Percentiles rank a stretch among this genome's conserved stretches.
These are phyloP conservation scores for Tympanopsis confertula DNA, from an alignment of 2,329 filamentous ascomycete species.

Conservation along the genomic window DNA sequence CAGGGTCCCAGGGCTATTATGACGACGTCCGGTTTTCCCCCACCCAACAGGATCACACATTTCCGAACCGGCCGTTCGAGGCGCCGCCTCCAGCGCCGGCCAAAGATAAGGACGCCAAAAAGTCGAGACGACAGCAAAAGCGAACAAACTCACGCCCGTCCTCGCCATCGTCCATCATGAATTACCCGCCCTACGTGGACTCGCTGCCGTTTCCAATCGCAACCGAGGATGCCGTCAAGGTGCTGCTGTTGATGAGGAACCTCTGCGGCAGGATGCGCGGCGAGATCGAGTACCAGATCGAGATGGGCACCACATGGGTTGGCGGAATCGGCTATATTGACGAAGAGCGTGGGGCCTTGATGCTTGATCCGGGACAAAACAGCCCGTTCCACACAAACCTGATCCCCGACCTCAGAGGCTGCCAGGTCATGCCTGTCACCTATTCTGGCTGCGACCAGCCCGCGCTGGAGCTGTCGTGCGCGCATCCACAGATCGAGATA, in stretches of 20 bases:
- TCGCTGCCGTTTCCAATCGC: constrained; percentile 46
- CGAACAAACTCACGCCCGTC: neutral
- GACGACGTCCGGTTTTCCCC: neutral
- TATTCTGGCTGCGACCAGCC: constrained; percentile 27
- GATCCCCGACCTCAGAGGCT: constrained; percentile 65
- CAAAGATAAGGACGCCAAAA: neutral
- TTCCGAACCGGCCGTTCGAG: neutral
- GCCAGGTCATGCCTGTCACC: constrained; percentile 50
- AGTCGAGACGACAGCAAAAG: neutral
- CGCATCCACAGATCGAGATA: constrained; percentile 45
- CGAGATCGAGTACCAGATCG: constrained; percentile 60
- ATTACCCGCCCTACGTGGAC: constrained; percentile 45
- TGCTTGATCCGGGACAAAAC: constrained; percentile 62
- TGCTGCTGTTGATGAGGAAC: constrained; percentile 66
- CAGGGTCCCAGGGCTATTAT: neutral
- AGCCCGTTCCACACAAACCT: constrained; percentile 54
- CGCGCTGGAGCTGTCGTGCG: constrained; percentile 42
- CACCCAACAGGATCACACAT: neutral
- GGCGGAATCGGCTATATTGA: constrained; percentile 68
- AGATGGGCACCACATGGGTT: constrained; percentile 51
- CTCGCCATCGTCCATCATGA: no score
- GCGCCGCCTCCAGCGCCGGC: neutral
- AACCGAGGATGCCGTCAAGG: constrained; percentile 58
- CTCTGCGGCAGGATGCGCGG: constrained; percentile 72
- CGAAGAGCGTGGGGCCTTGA: constrained; percentile 61